Evolutionary conservation across 805 yeast genomes (phyloP).

Genomic region (Saccharomyces eubayanus): DNA sequence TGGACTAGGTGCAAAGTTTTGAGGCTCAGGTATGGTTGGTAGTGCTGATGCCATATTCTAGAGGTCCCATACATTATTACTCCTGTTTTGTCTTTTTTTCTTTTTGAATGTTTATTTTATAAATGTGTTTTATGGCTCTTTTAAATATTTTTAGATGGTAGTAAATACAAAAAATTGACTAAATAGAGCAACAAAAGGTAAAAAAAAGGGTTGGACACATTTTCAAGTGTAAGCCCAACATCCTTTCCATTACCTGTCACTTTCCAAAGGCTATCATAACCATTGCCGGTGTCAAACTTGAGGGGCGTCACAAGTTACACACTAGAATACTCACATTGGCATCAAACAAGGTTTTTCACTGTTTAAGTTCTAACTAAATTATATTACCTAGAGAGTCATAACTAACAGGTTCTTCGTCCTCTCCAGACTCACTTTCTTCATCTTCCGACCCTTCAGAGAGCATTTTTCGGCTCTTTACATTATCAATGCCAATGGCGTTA

Average conservation of each 20-base stretch:
- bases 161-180: no score
- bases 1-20: constrained; percentile 31
- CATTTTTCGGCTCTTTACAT: neutral
- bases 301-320: neutral
- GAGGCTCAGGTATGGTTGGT: constrained; percentile 6
- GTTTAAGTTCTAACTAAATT: neutral
- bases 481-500: constrained; percentile 6
- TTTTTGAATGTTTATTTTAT: constrained; percentile 2
- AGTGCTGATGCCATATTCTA: neutral
- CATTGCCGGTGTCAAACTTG: neutral
- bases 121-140: neutral
- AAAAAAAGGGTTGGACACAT: neutral
- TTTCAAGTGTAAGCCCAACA: neutral
- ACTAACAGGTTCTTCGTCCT: constrained; percentile 13
- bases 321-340: neutral
- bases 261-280: no score
- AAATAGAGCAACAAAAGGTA: neutral
- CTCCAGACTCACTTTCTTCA: constrained; percentile 7
- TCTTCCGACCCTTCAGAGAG: neutral
- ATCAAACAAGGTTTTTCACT: neutral
- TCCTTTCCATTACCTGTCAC: no score
- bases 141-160: no score
- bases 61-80: neutral
- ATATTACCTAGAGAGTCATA: constrained; percentile 24
- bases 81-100: neutral